Evolutionary conservation across 352 stramenopile species (phyloP).

Genomic region (Phytopythium litorale): DNA sequence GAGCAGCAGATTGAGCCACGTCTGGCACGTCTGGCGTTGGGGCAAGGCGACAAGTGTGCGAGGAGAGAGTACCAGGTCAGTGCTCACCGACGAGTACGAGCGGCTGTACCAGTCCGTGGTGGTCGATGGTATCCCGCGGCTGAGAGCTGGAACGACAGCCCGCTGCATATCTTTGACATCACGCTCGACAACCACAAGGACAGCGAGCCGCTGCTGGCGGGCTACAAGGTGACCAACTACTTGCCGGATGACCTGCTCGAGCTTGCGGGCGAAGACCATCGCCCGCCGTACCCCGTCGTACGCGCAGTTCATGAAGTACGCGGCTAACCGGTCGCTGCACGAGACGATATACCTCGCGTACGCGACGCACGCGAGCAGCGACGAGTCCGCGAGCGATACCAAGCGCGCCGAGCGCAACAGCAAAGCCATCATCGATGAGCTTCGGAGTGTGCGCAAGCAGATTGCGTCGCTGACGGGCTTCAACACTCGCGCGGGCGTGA

Average conservation of each 20-base stretch:
- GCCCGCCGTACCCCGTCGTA: conserved; percentile 69
- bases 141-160: too few species aligned
- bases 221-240: conserved; percentile 34
- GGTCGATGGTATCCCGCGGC: too few species aligned
- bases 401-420: conserved; percentile 65
- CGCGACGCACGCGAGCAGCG: conserved; percentile 87
- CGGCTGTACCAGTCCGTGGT: too few species aligned
- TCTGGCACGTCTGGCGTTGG: too few species aligned
- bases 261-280: conserved; percentile 46
- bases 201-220: conserved; percentile 65
- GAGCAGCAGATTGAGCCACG: too few species aligned
- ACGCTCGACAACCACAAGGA: conserved; percentile 86
- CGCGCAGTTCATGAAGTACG: conserved; percentile 94
- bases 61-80: too few species aligned
- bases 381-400: conserved; percentile 28
- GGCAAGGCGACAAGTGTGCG: too few species aligned
- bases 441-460: conserved; percentile 90
- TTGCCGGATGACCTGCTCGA: conserved; percentile 75
- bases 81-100: too few species aligned
- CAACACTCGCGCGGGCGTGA: conserved; percentile 91
- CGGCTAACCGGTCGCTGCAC: conserved; percentile 86
- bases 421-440: conserved; percentile 91
- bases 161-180: conserved; percentile 98
- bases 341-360: conserved; percentile 94
- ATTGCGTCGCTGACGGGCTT: conserved; percentile 93